Base-by-base conservation (phyloP, 805 yeast species). In the Yarrowia divulgata region DNA sequence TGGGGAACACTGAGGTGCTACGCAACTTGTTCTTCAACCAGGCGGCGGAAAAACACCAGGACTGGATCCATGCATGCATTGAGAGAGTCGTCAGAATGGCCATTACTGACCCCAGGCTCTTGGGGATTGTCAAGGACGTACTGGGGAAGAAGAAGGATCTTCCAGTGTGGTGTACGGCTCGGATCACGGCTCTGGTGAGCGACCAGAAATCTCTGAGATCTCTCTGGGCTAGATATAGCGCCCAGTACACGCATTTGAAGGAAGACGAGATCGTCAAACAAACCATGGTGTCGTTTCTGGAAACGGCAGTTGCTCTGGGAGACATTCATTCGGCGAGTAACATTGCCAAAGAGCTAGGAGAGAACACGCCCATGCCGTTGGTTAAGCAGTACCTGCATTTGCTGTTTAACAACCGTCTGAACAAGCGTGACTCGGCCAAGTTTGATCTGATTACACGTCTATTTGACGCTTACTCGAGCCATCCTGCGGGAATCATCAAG, bases 21-120 rank as follows among this genome's bases (percentile, higher is more conserved):
- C 40, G 45, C 18, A 45, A 60, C 18, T n/a, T 60, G 32, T 60
- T 60, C 18, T 60, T 60, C 52, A 60, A 60, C 42, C 45, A 60
- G 40, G 66, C 66, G 1, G 66, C 42, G 1, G 52, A 34, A 8
- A 45, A 45, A 8, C 52, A 60, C 7, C 34, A 34, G 32, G 66
- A 45, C 3, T 60, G 66, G 66, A 32, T 45, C 14, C 52, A 43
- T 45, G 52, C 52, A 7, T 60, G 66, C 40, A 12, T 45, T 14
- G 66, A 60, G 42, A 40, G 66, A 18, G 52, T 60, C 2, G n/a
- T 60, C 1, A 23, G 66, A 5, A 18, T 60, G 52, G 66, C 66
- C 7, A 45, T 60, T 5, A 29, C 32, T 8, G 66, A 60, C 16
- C 0, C 23, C 1, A 13, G 52, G 2, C 52, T 60, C 1, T 9